Percentiles rank a stretch among this genome's conserved stretches.
phyloP scores from a whole-genome alignment of 2,329 filamentous ascomycete species.

The Calycina herbarum region DNA sequence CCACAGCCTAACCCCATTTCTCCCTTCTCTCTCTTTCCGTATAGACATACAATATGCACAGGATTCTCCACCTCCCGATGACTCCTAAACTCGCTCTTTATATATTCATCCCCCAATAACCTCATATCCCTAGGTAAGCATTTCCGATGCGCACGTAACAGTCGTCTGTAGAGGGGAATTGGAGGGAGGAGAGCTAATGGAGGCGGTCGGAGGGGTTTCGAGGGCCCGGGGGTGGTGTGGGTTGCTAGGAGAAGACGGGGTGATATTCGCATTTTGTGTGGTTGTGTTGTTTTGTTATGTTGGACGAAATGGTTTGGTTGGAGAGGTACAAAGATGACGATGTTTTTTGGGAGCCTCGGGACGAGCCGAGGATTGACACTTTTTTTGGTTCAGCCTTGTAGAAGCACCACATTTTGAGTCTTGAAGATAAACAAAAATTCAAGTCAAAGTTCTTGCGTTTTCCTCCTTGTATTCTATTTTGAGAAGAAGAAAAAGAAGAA shows the following conservation, averaged over 20 bases:
- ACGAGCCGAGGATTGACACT: conserved; percentile 11
- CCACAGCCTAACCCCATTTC: background rate
- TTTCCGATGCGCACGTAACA: conserved; percentile 83
- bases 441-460: background rate
- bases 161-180: conserved; percentile 82
- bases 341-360: conserved; percentile 15
- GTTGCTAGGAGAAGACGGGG: conserved; percentile 31
- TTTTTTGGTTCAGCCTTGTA: conserved; percentile 21
- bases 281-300: background rate
- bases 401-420: no score
- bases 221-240: conserved; percentile 26
- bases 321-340: background rate
- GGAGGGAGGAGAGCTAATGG: conserved; percentile 37
- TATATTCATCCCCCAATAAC: conserved; percentile 84
- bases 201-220: conserved; percentile 28
- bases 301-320: background rate
- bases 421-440: background rate
- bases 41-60: conserved; percentile 73
- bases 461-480: background rate
- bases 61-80: conserved; percentile 87
- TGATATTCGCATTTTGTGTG: conserved; percentile 29
- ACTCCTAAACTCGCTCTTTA: conserved; percentile 88
- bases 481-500: background rate
- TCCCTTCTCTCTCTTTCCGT: background rate
- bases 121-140: conserved; percentile 73